Percentiles rank a stretch among this genome's conserved stretches.
phyloP scores from a whole-genome alignment of 495 filamentous ascomycete species.

The Penicillium coffeae region DNA sequence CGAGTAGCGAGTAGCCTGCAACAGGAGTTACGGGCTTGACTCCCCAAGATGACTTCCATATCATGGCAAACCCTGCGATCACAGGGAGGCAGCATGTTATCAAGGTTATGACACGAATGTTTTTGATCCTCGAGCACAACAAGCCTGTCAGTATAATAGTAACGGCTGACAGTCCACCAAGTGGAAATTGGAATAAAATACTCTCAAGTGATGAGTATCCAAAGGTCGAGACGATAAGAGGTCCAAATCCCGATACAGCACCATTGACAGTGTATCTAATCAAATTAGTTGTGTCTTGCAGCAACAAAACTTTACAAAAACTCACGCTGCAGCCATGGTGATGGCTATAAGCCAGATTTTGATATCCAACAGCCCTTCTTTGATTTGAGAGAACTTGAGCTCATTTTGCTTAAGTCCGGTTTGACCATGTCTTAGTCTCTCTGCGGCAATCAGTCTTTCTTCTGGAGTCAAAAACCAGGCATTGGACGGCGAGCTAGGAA shows the following conservation, averaged over 20 bases:
- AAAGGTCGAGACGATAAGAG: background rate
- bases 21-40: background rate
- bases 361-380: background rate
- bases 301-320: background rate
- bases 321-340: slow-evolving; percentile 1
- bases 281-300: background rate
- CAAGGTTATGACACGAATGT: background rate
- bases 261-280: slow-evolving; percentile 4
- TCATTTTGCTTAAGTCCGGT: background rate
- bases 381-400: background rate
- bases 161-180: background rate
- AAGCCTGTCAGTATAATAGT: background rate
- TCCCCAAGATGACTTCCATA: slow-evolving; percentile 4
- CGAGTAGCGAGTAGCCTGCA: background rate
- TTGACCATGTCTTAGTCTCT: background rate
- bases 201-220: slow-evolving; percentile 1
- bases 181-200: slow-evolving; percentile 1
- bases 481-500: slow-evolving; percentile 1
- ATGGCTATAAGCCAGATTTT: background rate
- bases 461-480: slow-evolving; percentile 1
- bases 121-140: background rate
- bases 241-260: background rate
- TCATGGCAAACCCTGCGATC: slow-evolving; percentile 3
- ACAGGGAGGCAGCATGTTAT: background rate
- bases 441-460: background rate